phyloP scores from a whole-genome alignment of 1,139 yeast genomes.

The Geotrichum macrosporum region DNA sequence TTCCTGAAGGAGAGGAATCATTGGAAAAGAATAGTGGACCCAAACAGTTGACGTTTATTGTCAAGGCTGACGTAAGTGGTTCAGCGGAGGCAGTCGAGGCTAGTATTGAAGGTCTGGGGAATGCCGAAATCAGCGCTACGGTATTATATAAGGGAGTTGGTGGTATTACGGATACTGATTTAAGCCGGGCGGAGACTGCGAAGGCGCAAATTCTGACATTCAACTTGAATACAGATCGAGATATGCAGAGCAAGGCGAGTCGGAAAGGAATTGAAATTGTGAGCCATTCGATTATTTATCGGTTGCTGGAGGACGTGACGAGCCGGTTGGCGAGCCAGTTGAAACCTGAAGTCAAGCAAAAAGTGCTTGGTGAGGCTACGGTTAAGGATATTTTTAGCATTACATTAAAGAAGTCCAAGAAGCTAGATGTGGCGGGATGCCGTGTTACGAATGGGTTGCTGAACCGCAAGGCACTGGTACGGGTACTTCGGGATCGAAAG shows the following conservation, averaged over 20 bases:
- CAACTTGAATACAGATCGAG: slow-evolving; percentile 67
- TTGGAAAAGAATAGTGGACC: slow-evolving; percentile 37
- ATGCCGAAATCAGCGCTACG: slow-evolving; percentile 69
- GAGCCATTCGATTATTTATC: slow-evolving; percentile 77
- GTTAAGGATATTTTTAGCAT: slow-evolving; percentile 71
- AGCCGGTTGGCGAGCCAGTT: slow-evolving; percentile 57
- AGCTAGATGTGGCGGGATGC: slow-evolving; percentile 77
- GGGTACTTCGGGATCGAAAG: slow-evolving; percentile 54
- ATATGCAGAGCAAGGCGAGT: slow-evolving; percentile 57
- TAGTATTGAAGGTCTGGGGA: slow-evolving; percentile 75
- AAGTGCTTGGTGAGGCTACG: slow-evolving; percentile 63
- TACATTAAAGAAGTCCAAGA: slow-evolving; percentile 46
- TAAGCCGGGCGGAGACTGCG: slow-evolving; percentile 75
- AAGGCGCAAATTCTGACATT: slow-evolving; percentile 73
- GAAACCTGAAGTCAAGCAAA: slow-evolving; percentile 64
- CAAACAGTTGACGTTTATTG: slow-evolving; percentile 54
- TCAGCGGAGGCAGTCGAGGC: slow-evolving; percentile 65
- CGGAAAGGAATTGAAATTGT: slow-evolving; percentile 55
- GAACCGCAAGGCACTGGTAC: slow-evolving; percentile 55
- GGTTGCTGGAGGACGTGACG: slow-evolving; percentile 80
- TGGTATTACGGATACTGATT: slow-evolving; percentile 73
- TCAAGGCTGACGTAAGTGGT: slow-evolving; percentile 85
- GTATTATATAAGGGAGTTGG: slow-evolving; percentile 80
- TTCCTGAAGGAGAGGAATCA: slow-evolving; percentile 26
- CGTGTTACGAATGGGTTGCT: slow-evolving; percentile 70